Conservation (phyloP, 768 basidiomycete genomes). For the Podaxis sp. region DNA sequence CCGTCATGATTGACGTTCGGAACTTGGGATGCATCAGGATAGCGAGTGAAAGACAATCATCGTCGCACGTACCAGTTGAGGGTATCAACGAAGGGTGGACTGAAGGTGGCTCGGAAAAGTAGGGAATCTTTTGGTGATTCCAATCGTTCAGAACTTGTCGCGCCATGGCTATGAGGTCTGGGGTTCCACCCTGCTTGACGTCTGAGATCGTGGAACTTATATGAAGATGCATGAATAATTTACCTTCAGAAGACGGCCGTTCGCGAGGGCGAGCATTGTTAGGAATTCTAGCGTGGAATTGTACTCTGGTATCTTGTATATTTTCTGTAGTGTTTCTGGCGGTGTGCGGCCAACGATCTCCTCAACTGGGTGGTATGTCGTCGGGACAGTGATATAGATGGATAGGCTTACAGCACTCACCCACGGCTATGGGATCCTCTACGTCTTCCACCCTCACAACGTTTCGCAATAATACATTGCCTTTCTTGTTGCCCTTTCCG, state of each 20-base stretch:
- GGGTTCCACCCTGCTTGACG: constrained; percentile 74
- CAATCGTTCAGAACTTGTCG: constrained; percentile 85
- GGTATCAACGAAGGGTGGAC: constrained; percentile 80
- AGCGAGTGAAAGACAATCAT: neutral
- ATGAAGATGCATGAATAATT: neutral
- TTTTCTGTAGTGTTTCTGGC: constrained; percentile 67
- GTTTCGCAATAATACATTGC: constrained; percentile 78
- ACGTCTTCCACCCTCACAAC: constrained; percentile 90
- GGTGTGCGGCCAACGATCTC: constrained; percentile 80
- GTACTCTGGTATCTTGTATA: constrained; percentile 84
- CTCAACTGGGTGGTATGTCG: constrained; percentile 58
- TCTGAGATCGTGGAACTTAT: neutral
- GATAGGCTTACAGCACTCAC: constrained; percentile 41
- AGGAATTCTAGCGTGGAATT: constrained; percentile 77
- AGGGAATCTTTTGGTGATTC: constrained; percentile 96
- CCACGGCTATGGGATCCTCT: constrained; percentile 86
- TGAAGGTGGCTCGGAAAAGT: constrained; percentile 76
- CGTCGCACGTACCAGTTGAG: constrained; percentile 34
- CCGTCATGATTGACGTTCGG: constrained; percentile 21
- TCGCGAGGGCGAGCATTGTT: constrained; percentile 83
- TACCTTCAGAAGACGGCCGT: constrained; percentile 84
- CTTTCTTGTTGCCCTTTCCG: constrained; percentile 47
- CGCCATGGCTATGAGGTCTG: constrained; percentile 81
- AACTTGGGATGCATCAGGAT: neutral
- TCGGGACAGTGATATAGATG: neutral